These are phyloP conservation scores for Aspergillus sclerotiicarbonarius DNA, from an alignment of 495 filamentous ascomycete genomes.

Conservation along the genomic window DNA sequence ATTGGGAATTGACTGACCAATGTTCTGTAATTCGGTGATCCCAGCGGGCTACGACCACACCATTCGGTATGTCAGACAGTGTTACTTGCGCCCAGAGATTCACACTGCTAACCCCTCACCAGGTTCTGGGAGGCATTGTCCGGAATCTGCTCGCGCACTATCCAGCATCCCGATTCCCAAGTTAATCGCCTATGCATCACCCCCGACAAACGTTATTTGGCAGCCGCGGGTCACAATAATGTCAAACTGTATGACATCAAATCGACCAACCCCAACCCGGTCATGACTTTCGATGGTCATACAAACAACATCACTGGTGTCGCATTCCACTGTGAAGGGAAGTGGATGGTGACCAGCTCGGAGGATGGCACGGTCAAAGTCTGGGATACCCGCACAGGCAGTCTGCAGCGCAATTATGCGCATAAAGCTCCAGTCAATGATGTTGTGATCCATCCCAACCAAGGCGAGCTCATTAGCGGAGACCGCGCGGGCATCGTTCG, in stretches of 20 bases:
- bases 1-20: constrained; percentile 8
- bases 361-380: constrained; percentile 98
- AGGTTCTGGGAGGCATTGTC: constrained; percentile 99
- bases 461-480: constrained; percentile 95
- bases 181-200: constrained; percentile 98
- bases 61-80: constrained; percentile 68
- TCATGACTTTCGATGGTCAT: constrained; percentile 92
- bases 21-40: constrained; percentile 2
- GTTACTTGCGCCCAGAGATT: background rate
- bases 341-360: constrained; percentile 99
- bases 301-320: constrained; percentile 94
- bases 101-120: constrained; percentile 9
- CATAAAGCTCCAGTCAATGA: constrained; percentile 90
- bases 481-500: constrained; percentile 90
- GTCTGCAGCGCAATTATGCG: constrained; percentile 85
- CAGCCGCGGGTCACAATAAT: constrained; percentile 89
- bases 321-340: constrained; percentile 96
- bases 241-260: constrained; percentile 98
- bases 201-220: constrained; percentile 93
- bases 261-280: constrained; percentile 87
- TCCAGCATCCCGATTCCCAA: constrained; percentile 96
- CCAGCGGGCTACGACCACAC: constrained; percentile 98
- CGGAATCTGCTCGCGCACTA: constrained; percentile 95
- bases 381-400: constrained; percentile 90
- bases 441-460: constrained; percentile 93